Evolutionary conservation across 768 basidiomycete species (phyloP).

Genomic region (Gymnopilus junonius): DNA sequence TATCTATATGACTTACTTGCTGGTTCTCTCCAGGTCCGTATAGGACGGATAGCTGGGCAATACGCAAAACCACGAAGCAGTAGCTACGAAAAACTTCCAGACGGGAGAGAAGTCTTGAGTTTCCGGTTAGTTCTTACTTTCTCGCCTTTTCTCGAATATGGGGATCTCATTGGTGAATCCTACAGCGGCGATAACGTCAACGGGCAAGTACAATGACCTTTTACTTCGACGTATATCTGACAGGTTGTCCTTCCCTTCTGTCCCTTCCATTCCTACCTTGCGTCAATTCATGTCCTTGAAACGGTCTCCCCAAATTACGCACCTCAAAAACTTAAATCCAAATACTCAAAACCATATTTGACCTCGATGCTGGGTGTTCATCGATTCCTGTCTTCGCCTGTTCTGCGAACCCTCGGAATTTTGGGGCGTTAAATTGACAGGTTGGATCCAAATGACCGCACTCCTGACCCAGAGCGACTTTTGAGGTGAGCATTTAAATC

Average conservation of each 20-base stretch:
- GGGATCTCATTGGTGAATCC: neutral
- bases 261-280: neutral
- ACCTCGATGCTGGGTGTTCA: neutral
- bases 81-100: slow-evolving; percentile 72
- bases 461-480: slow-evolving; percentile 88
- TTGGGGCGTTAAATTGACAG: slow-evolving; percentile 36
- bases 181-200: slow-evolving; percentile 95
- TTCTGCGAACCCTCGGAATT: neutral
- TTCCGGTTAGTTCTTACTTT: slow-evolving; percentile 66
- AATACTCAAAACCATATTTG: slow-evolving; percentile 1
- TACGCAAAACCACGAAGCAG: slow-evolving; percentile 95
- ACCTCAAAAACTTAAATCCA: slow-evolving; percentile 6
- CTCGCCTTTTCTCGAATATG: slow-evolving; percentile 3
- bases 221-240: slow-evolving; percentile 13
- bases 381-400: neutral
- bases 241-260: slow-evolving; percentile 12
- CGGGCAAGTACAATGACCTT: slow-evolving; percentile 52
- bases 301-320: neutral
- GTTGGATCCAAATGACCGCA: slow-evolving; percentile 75
- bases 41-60: slow-evolving; percentile 94
- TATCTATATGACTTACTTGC: neutral
- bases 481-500: slow-evolving; percentile 55
- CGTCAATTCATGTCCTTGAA: neutral
- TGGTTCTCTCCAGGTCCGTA: slow-evolving; percentile 57
- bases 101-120: slow-evolving; percentile 74